Evolutionary conservation across 345 rosid genomes (phyloP).

Genomic region (Populus tremula): DNA sequence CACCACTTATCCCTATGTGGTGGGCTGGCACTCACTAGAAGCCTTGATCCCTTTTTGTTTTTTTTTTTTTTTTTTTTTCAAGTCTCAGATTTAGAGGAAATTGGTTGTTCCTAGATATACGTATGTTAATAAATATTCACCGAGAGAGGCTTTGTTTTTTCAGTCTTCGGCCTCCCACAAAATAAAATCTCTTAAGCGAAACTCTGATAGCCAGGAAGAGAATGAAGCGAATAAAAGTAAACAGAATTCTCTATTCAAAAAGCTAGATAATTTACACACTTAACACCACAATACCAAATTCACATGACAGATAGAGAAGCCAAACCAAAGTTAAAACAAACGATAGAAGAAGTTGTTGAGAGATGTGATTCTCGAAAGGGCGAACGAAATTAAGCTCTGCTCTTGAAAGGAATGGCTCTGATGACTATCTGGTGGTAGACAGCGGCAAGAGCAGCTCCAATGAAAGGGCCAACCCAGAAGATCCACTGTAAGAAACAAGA

Average conservation of each 20-base stretch:
- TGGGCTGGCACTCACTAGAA: no score
- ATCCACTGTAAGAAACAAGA: slow-evolving; percentile 21
- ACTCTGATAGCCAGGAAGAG: not conserved
- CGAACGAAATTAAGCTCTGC: slow-evolving; percentile 4
- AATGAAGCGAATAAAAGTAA: not conserved
- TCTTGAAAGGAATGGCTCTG: slow-evolving; percentile 32
- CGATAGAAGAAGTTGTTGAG: not conserved
- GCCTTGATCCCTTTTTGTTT: no score
- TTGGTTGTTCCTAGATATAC: no score
- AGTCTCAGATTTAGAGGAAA: no score
- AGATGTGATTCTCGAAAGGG: not conserved
- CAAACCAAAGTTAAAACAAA: not conserved
- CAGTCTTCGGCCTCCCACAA: no score
- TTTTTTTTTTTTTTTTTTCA: no score
- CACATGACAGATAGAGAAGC: not conserved
- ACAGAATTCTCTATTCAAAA: slow-evolving; percentile 15
- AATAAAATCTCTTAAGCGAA: not conserved
- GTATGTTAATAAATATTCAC: no score
- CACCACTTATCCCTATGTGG: no score
- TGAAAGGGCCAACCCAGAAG: slow-evolving; percentile 34
- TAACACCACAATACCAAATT: slow-evolving; percentile 9
- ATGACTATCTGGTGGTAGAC: slow-evolving; percentile 31
- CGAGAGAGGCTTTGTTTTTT: no score
- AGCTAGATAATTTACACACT: slow-evolving; percentile 21
- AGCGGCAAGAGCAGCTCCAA: slow-evolving; percentile 36